A percentile compares a stretch with the other conserved stretches of the same genome.
Conservation (phyloP, 2,329 filamentous ascomycete species). For the Domatiomyces catenatus region DNA sequence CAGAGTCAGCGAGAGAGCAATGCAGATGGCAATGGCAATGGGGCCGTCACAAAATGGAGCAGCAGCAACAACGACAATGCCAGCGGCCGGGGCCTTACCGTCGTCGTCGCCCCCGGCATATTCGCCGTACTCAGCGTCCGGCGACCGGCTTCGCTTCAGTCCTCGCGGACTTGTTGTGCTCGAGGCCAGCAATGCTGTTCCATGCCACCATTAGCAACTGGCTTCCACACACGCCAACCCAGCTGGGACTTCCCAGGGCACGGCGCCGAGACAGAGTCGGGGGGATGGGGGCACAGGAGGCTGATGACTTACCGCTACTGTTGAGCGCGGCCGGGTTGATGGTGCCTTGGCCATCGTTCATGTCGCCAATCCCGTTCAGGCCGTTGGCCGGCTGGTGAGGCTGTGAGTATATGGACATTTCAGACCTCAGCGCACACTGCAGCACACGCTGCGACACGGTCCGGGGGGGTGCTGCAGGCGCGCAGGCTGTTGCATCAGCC, state of each 20-base stretch:
- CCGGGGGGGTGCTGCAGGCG: conserved; percentile 10
- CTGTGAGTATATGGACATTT: conserved; percentile 32
- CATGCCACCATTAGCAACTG: conserved; percentile 23
- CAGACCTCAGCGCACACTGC: neutral
- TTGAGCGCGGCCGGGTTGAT: conserved; percentile 83
- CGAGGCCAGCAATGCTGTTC: conserved; percentile 26
- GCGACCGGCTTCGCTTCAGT: conserved; percentile 65
- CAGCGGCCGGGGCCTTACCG: conserved; percentile 42
- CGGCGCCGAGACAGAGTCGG: neutral
- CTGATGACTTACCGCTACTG: conserved; percentile 46
- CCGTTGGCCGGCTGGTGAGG: conserved; percentile 38
- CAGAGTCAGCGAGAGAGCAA: conserved; percentile 30
- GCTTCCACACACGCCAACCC: conserved; percentile 9
- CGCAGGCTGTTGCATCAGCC: conserved; percentile 15
- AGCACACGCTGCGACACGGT: neutral
- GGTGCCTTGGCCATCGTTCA: conserved; percentile 63
- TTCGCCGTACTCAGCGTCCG: conserved; percentile 46
- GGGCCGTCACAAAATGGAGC: no score
- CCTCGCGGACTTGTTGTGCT: conserved; percentile 42
- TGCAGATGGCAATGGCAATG: neutral
- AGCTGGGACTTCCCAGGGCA: neutral
- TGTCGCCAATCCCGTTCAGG: conserved; percentile 43
- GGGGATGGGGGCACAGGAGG: conserved; percentile 1
- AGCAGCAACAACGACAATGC: conserved; percentile 1
- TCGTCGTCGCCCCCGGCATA: conserved; percentile 37